phyloP scores from a whole-genome alignment of 2,329 filamentous ascomycete genomes.

The Ophiostoma australiae region DNA sequence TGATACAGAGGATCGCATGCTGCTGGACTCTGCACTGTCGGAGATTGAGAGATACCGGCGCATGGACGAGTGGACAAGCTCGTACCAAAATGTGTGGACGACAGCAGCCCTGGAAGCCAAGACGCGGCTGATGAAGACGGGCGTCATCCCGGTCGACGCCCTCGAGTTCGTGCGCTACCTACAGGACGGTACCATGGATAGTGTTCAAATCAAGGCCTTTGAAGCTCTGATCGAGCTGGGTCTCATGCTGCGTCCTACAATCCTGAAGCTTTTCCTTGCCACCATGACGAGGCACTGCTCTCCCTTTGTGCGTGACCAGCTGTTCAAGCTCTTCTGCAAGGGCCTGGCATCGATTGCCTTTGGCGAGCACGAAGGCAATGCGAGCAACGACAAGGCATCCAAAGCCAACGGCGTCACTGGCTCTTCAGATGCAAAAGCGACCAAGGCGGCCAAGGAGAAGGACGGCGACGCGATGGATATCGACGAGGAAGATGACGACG shows the following conservation, averaged over 20 bases:
- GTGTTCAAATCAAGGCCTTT: constrained; percentile 62
- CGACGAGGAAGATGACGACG: constrained; percentile 29
- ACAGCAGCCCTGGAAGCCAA: constrained; percentile 58
- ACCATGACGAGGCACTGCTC: constrained; percentile 59
- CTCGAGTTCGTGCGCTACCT: constrained; percentile 60
- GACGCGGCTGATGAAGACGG: constrained; percentile 58
- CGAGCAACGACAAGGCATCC: constrained; percentile 18
- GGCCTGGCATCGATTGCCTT: constrained; percentile 61
- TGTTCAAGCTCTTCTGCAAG: constrained; percentile 55
- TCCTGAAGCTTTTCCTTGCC: constrained; percentile 54
- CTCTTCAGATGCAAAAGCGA: constrained; percentile 4
- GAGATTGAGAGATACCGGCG: constrained; percentile 63
- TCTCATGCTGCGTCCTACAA: constrained; percentile 49
- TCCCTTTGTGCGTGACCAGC: constrained; percentile 55
- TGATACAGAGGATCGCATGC: constrained; percentile 38
- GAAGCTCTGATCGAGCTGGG: constrained; percentile 61
- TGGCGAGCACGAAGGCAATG: constrained; percentile 54
- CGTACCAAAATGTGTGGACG: constrained; percentile 64
- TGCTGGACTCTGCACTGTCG: constrained; percentile 50
- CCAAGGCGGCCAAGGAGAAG: constrained; percentile 7
- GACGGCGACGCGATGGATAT: constrained; percentile 41
- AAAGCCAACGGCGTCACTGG: constrained; percentile 26
- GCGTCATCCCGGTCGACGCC: constrained; percentile 51
- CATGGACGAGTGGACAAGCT: constrained; percentile 64
- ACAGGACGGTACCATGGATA: constrained; percentile 58